These are phyloP conservation scores for Colletotrichum caudatum DNA, from an alignment of 2,329 filamentous ascomycete species.

Conservation along the genomic window DNA sequence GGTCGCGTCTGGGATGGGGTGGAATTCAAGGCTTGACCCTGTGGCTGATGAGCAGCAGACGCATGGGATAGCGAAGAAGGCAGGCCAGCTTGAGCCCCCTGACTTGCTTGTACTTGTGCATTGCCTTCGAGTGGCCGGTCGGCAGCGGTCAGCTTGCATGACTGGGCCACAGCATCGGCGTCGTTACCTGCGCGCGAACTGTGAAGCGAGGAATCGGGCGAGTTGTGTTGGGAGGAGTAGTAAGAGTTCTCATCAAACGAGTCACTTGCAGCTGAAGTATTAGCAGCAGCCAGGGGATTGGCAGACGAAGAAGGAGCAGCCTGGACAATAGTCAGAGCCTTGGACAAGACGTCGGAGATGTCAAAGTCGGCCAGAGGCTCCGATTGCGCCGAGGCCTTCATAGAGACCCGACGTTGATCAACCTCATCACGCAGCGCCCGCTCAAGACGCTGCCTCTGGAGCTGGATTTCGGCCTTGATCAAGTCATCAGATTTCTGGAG, in stretches of 20 bases:
- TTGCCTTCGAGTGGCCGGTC: constrained; percentile 28
- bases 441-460: constrained; percentile 86
- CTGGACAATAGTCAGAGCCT: constrained; percentile 78
- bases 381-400: constrained; percentile 57
- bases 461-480: constrained; percentile 82
- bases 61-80: constrained; percentile 30
- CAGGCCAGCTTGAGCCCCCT: constrained; percentile 14
- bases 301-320: constrained; percentile 70
- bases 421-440: constrained; percentile 80
- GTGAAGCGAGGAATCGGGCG: constrained; percentile 66
- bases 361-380: constrained; percentile 74
- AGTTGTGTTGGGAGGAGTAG: constrained; percentile 94
- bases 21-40: constrained; percentile 38
- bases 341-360: constrained; percentile 77
- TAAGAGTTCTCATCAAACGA: constrained; percentile 95
- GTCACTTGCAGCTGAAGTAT: constrained; percentile 75
- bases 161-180: constrained; percentile 51
- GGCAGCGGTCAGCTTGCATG: constrained; percentile 39
- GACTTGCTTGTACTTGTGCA: constrained; percentile 23
- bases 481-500: constrained; percentile 88
- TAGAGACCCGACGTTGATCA: constrained; percentile 67
- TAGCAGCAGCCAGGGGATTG: constrained; percentile 63
- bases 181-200: constrained; percentile 62
- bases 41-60: constrained; percentile 43
- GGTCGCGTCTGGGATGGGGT: constrained; percentile 24